These are phyloP conservation scores for Lactarius deliciosus DNA, from an alignment of 768 basidiomycete species.

Conservation along the genomic window DNA sequence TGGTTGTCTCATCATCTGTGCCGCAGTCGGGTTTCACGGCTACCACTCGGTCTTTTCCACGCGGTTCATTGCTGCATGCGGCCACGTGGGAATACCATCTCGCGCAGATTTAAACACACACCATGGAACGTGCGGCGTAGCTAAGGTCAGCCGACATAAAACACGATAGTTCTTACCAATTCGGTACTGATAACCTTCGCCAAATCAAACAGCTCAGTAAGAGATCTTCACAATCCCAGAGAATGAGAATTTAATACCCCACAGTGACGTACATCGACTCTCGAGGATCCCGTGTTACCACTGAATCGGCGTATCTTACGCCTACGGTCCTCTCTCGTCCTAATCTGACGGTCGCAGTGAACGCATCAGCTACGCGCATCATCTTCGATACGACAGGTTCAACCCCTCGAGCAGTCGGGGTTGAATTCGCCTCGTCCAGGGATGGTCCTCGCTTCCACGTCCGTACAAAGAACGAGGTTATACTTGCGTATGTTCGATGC, in stretches of 20 bases:
- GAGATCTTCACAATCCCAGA: conserved; percentile 9
- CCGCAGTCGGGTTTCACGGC: conserved; percentile 54
- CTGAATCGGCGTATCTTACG: conserved; percentile 68
- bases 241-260: conserved; percentile 22
- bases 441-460: conserved; percentile 45
- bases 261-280: conserved; percentile 67
- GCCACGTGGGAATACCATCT: conserved; percentile 50
- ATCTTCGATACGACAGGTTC: conserved; percentile 43
- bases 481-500: conserved; percentile 51
- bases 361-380: conserved; percentile 57
- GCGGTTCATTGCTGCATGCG: conserved; percentile 56
- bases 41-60: conserved; percentile 45
- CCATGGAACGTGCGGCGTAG: conserved; percentile 57
- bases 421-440: conserved; percentile 50
- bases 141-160: conserved; percentile 45
- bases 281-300: conserved; percentile 54
- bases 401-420: conserved; percentile 53
- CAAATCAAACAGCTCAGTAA: conserved; percentile 34
- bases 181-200: not conserved
- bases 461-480: conserved; percentile 56
- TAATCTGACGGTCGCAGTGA: conserved; percentile 61
- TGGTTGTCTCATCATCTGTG: conserved; percentile 1
- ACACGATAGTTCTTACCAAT: not conserved
- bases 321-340: conserved; percentile 59
- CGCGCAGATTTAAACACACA: conserved; percentile 57